Percentiles rank a stretch among this genome's conserved stretches.
phyloP scores from a whole-genome alignment of 805 yeast species.

The Saccharomycopsis fermentans region DNA sequence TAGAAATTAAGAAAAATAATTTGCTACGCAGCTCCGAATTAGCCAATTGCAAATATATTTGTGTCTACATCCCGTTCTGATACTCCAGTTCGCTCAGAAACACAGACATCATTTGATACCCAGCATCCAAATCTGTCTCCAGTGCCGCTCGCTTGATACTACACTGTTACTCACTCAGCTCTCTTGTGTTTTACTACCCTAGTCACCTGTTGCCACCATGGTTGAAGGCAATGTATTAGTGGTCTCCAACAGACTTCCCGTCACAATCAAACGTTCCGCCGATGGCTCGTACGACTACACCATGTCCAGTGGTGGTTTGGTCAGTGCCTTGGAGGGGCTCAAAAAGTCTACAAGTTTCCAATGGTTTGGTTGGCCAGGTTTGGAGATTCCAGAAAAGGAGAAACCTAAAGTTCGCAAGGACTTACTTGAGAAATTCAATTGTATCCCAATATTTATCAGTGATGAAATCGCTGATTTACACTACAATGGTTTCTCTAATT shows the following conservation, averaged over 20 bases:
- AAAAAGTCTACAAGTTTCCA: constrained; percentile 76
- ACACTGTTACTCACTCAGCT: too few relatives aligned
- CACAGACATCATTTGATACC: too few relatives aligned
- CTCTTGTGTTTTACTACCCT: too few relatives aligned
- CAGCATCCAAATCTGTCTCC: too few relatives aligned
- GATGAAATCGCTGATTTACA: constrained; percentile 92
- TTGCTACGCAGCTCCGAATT: too few relatives aligned
- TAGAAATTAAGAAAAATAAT: too few relatives aligned
- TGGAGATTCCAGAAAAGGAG: constrained; percentile 75
- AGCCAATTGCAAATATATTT: too few relatives aligned
- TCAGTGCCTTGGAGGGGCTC: constrained; percentile 88
- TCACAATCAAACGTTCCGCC: constrained; percentile 62
- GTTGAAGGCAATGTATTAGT: constrained; percentile 66
- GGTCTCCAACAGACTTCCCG: constrained; percentile 91
- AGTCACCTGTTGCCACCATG: constrained; percentile 12
- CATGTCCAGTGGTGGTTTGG: constrained; percentile 97
- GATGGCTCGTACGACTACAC: constrained; percentile 65
- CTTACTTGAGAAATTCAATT: constrained; percentile 66
- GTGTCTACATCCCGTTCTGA: too few relatives aligned
- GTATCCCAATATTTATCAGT: constrained; percentile 79
- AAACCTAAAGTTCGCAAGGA: constrained; percentile 60
- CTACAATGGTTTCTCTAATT: constrained; percentile 91
- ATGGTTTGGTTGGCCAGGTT: constrained; percentile 98
- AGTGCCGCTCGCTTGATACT: too few relatives aligned
- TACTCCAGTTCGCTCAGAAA: too few relatives aligned